A percentile compares a stretch with the other conserved stretches of the same genome.
phyloP scores from a whole-genome alignment of 1,284 basidiomycete species.

The Thecaphora thlaspeos region DNA sequence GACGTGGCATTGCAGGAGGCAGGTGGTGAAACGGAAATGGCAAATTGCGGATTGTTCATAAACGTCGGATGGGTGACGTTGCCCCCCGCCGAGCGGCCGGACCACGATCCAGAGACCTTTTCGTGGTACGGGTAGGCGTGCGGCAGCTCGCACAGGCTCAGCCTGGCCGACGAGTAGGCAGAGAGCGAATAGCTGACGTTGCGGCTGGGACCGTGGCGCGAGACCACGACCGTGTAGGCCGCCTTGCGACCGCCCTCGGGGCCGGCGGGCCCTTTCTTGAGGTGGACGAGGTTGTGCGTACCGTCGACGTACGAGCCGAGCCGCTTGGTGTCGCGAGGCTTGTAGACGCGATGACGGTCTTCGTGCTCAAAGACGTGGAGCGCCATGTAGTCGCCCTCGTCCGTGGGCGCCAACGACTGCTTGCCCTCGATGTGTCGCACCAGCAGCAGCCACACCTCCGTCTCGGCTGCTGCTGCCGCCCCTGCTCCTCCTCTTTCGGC shows the following conservation, averaged over 20 bases:
- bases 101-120: constrained; percentile 60
- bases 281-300: constrained; percentile 69
- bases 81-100: constrained; percentile 75
- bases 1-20: no score
- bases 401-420: constrained; percentile 12
- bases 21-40: constrained; percentile 64
- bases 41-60: constrained; percentile 87
- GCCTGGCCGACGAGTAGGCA: constrained; percentile 61
- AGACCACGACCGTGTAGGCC: constrained; percentile 41
- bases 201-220: constrained; percentile 39
- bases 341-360: constrained; percentile 2
- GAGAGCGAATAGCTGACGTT: constrained; percentile 62
- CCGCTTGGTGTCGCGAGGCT: constrained; percentile 5
- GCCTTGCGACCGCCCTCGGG: constrained; percentile 1
- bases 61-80: constrained; percentile 76
- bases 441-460: constrained; percentile 74
- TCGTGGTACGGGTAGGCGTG: constrained; percentile 21
- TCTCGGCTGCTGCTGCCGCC: background rate
- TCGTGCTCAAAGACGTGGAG: constrained; percentile 63
- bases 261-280: constrained; percentile 8
- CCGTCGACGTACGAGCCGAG: constrained; percentile 73
- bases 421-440: constrained; percentile 72
- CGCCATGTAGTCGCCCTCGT: constrained; percentile 70
- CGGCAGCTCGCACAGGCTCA: constrained; percentile 24
- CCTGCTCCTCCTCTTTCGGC: background rate